Base-by-base conservation (phyloP, 495 filamentous ascomycete species). In the Penicillium simplicissimum region DNA sequence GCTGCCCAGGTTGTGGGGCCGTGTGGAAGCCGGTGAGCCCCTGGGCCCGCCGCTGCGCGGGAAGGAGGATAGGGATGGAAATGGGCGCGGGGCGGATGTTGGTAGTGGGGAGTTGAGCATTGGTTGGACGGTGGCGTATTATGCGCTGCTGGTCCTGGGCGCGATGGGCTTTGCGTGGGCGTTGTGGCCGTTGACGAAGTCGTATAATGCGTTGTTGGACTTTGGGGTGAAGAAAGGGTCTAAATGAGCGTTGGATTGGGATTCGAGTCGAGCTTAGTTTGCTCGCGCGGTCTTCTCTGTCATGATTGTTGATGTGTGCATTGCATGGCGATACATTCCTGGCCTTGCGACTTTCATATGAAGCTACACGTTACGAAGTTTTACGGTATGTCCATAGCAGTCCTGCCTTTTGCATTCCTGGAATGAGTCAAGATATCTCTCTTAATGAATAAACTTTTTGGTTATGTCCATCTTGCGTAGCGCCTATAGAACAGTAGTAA, bases 1-100 rank as follows among this genome's bases (percentile, higher is more conserved):
- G 2, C 69, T 97, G 60, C 95, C 96, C n/a, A 81, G 89, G 11
- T 68, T 98, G 19, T 96, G 90, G 89, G 92, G 93, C 0, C 79
- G 85, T 4, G 86, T 96, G 1, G 82, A 87, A 64, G 73, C 74
- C 0, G 76, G 56, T 45, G 63, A 72, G 54, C 67, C 71, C 36
- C 64, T 76, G 8, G 71, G 66, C 9, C 71, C 71, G 49, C 71
- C 67, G 23, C 36, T 71, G 40, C 73, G 76, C 37, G 76, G 72
- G 8, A 84, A 84, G 54, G 77, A 81, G 15, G 76, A 81, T 52
- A 40, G 56, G 56, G n/a, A 62, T 37, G 11, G 37, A 58, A 8
- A 58, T 55, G 8, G 52, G 67, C 21, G 55, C 67, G 13, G 69
- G 10, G 33, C 37, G 2, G 21, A 8, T 23, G 51, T 53, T 19